Percentiles rank a stretch among this genome's conserved stretches.
These are phyloP conservation scores for Porpolomopsis calyptriformis DNA, from an alignment of 768 basidiomycete species.

Conservation along the genomic window DNA sequence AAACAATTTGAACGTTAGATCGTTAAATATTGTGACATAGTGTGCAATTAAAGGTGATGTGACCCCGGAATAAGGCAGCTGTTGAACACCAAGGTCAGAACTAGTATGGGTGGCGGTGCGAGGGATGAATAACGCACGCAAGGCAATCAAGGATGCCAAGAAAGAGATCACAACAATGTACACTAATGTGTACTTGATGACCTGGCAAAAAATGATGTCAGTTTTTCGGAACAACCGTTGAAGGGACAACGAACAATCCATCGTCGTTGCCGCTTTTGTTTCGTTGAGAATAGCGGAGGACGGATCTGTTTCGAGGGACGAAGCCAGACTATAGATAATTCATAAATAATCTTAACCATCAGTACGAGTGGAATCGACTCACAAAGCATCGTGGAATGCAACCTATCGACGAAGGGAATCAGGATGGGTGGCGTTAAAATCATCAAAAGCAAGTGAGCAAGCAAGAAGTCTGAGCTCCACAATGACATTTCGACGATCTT, in stretches of 20 bases:
- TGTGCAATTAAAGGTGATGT: constrained; percentile 67
- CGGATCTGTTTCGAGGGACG: constrained; percentile 91
- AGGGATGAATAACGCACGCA: constrained; percentile 53
- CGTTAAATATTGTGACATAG: constrained; percentile 79
- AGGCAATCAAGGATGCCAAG: constrained; percentile 69
- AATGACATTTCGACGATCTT: constrained; percentile 98
- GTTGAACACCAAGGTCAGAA: constrained; percentile 12
- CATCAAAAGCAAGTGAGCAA: constrained; percentile 75
- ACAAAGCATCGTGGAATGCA: constrained; percentile 94
- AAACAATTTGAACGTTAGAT: constrained; percentile 24
- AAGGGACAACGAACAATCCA: constrained; percentile 58
- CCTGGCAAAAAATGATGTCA: constrained; percentile 27
- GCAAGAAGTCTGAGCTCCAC: constrained; percentile 91
- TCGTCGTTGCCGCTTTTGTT: constrained; percentile 84
- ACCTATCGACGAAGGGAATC: constrained; percentile 76
- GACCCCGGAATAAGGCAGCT: constrained; percentile 77
- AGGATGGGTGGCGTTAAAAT: constrained; percentile 77
- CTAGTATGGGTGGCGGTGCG: constrained; percentile 1
- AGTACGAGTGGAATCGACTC: constrained; percentile 22
- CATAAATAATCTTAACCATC: not conserved
- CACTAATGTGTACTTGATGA: constrained; percentile 77
- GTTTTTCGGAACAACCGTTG: not conserved
- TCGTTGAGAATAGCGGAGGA: constrained; percentile 85
- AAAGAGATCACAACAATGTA: constrained; percentile 68
- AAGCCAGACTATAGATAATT: constrained; percentile 65